Evolutionary conservation across 2,329 filamentous ascomycete species (phyloP).

Genomic region (Didymella arachidicola): DNA sequence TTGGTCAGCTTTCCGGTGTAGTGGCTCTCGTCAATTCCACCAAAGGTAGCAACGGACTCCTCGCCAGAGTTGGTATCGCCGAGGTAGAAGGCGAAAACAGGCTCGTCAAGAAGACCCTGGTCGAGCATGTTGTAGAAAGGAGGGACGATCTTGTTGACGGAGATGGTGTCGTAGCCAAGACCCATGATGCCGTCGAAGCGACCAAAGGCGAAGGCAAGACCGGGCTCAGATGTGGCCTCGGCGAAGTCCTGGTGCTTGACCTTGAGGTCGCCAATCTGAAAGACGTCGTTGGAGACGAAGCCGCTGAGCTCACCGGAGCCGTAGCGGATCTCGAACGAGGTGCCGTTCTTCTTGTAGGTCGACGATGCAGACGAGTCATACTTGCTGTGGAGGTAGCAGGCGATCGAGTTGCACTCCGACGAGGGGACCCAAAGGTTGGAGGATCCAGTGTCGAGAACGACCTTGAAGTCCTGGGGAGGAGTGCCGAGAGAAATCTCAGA

Average conservation of each 20-base stretch:
- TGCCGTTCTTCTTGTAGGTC: slow-evolving; percentile 93
- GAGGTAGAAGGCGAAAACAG: slow-evolving; percentile 97
- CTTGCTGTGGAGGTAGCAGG: slow-evolving; percentile 96
- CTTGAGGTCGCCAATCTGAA: slow-evolving; percentile 87
- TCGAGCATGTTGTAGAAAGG: slow-evolving; percentile 97
- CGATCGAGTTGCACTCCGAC: slow-evolving; percentile 87
- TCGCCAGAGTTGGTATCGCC: slow-evolving; percentile 74
- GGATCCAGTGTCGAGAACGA: slow-evolving; percentile 96
- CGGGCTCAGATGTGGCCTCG: slow-evolving; percentile 94
- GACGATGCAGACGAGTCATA: slow-evolving; percentile 92
- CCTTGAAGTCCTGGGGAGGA: slow-evolving; percentile 95
- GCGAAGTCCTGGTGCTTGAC: slow-evolving; percentile 94
- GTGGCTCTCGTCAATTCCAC: slow-evolving; percentile 84
- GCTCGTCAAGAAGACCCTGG: slow-evolving; percentile 87
- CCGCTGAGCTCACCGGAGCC: slow-evolving; percentile 93
- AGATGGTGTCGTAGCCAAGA: slow-evolving; percentile 92
- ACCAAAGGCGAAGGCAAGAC: slow-evolving; percentile 96
- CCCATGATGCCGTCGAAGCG: slow-evolving; percentile 97
- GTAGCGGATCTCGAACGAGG: slow-evolving; percentile 90
- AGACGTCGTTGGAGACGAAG: slow-evolving; percentile 87
- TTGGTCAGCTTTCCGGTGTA: slow-evolving; percentile 87
- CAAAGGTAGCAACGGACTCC: slow-evolving; percentile 87
- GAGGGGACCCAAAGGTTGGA: slow-evolving; percentile 99
- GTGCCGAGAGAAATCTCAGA: slow-evolving; percentile 93
- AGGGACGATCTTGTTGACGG: slow-evolving; percentile 93